Evolutionary conservation across 805 yeast genomes (phyloP).

Genomic region (Wickerhamiella domercqiae): DNA sequence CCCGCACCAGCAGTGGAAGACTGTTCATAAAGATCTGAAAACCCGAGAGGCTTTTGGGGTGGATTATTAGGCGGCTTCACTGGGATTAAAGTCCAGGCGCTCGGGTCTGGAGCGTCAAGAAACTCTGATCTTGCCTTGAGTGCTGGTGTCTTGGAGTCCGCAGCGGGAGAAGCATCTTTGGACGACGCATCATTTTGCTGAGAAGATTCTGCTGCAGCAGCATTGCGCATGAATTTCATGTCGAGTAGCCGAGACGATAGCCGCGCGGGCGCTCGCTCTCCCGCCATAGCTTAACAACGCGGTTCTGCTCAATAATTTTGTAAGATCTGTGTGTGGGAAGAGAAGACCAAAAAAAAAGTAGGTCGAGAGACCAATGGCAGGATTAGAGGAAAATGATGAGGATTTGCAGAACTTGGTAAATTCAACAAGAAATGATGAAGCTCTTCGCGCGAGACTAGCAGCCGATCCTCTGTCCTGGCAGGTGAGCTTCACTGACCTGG

Average conservation of each 20-base stretch:
- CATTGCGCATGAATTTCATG: conserved; percentile 19
- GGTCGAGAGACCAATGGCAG: no score
- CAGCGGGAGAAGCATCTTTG: not conserved
- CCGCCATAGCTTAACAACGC: not conserved
- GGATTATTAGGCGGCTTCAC: not conserved
- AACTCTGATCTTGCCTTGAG: not conserved
- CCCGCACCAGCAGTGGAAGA: conserved; percentile 3
- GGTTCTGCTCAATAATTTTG: no score
- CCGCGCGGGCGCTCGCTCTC: conserved; percentile 5
- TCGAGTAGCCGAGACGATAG: conserved; percentile 17
- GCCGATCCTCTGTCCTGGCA: no score
- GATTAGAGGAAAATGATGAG: not conserved
- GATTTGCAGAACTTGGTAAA: not conserved
- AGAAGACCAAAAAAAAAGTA: no score
- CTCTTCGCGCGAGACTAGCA: no score
- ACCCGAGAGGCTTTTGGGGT: not conserved
- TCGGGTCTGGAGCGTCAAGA: conserved; percentile 8
- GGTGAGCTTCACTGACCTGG: no score
- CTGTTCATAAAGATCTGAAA: not conserved
- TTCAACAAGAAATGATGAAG: not conserved
- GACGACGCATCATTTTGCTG: not conserved
- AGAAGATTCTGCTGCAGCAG: not conserved
- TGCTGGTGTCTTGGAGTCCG: not conserved
- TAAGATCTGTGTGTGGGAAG: no score
- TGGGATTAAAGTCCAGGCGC: conserved; percentile 6